Evolutionary conservation across 768 basidiomycete genomes (phyloP).

Genomic region (Lanmaoa pseudosensibilis): DNA sequence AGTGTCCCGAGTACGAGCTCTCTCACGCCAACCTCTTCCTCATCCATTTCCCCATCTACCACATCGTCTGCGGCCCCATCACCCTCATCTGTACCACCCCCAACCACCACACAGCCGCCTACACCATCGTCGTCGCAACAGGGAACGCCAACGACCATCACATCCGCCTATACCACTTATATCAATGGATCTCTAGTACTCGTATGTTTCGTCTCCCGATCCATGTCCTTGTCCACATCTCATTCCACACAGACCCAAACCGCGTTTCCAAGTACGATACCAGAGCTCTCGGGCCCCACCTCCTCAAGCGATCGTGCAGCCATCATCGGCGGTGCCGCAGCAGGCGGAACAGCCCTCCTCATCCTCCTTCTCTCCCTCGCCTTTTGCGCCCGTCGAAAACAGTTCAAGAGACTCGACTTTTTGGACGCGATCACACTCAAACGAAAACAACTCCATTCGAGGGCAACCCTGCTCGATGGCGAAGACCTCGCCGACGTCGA

Average conservation of each 20-base stretch:
- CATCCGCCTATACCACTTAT: constrained; percentile 19
- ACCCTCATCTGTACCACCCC: background rate
- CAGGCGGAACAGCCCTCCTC: constrained; percentile 38
- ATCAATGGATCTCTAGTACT: constrained; percentile 12
- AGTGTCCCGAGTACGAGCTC: background rate
- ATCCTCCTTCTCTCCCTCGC: constrained; percentile 36
- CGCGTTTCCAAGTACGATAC: constrained; percentile 22
- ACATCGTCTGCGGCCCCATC: background rate
- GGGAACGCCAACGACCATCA: constrained; percentile 17
- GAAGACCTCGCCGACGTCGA: constrained; percentile 23
- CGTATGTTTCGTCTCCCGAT: constrained; percentile 12
- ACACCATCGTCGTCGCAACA: constrained; percentile 7
- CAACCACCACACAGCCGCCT: constrained; percentile 3
- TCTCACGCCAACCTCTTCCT: background rate
- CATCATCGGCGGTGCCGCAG: constrained; percentile 44
- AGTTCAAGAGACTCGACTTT: constrained; percentile 35
- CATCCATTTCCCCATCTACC: background rate
- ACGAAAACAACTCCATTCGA: constrained; percentile 16
- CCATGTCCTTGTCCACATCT: background rate
- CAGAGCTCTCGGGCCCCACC: background rate
- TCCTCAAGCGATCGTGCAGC: constrained; percentile 32
- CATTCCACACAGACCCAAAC: constrained; percentile 13
- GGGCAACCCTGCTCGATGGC: constrained; percentile 27
- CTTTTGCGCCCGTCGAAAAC: constrained; percentile 40
- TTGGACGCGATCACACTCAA: constrained; percentile 28